Evolutionary conservation across 495 filamentous ascomycete species (phyloP), one percentile per base, ranked within the genome.

Genomic region (Hypoxylon fragiforme): DNA sequence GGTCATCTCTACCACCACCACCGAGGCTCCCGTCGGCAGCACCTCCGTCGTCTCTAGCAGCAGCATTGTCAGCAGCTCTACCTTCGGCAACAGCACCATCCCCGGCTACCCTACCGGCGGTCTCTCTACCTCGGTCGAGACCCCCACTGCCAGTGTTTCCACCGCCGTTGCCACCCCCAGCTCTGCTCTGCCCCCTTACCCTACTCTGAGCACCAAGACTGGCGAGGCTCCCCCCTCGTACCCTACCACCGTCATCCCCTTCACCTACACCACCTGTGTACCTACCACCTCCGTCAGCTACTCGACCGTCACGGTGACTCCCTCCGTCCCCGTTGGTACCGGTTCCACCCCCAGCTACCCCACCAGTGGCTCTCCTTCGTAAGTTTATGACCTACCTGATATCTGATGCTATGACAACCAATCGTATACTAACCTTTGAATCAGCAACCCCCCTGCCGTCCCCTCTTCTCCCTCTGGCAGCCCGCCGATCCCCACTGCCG

Each of bases 161-260:
- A 8, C 31, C 3, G 6, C 31, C 31, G 67, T 62, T 62, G 48
- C 43, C 38, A 47, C 56, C 58, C 41, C 57, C 38, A 22, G 26
- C 22, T 37, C 52, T 31, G 46, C 50, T 22, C 61, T 47, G 44
- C 66, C 51, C 40, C 59, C 50, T 50, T 64, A 51, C 28, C 57
- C 48, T 45, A 41, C 39, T 39, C 32, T 42, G 24, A 53, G 11
- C 50, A 59, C 38, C 41, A 42, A 48, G 50, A 43, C 54, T 36
- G 26, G 24, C 14, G 28, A 58, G 30, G n/a, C n/a, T n/a, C n/a
- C n/a, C n/a, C 60, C 58, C 54, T 30, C 16, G 52, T 43, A 53
- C 69, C 49, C 67, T 67, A 74, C 72, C 66, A 76, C 78, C 43
- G 73, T 77, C 62, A 67, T 80, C 65, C 76, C 78, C 53, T 36